A percentile compares a stretch with the other conserved stretches of the same genome.
These are phyloP conservation scores for Moniliophthora roreri DNA, from an alignment of 1,284 basidiomycete genomes.

Conservation along the genomic window DNA sequence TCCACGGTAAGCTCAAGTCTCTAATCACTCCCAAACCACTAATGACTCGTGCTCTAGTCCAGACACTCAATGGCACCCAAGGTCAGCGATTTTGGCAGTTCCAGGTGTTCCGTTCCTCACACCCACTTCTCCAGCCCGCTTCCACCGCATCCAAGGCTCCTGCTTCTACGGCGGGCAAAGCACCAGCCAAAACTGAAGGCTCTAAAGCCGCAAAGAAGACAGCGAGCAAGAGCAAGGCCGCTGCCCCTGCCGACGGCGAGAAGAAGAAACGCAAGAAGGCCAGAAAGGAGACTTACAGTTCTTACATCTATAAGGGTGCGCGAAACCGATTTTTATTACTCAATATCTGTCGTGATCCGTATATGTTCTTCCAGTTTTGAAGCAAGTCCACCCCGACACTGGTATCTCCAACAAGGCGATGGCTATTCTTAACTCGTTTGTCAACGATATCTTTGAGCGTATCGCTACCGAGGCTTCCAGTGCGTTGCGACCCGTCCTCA, in stretches of 20 bases:
- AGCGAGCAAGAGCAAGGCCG: conserved; percentile 49
- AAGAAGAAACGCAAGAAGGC: conserved; percentile 90
- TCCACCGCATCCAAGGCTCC: conserved; percentile 80
- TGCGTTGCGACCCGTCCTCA: conserved; percentile 33
- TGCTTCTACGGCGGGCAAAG: conserved; percentile 74
- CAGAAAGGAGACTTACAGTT: conserved; percentile 86
- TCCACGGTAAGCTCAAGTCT: no score
- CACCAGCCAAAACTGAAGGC: conserved; percentile 68
- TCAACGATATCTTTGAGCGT: conserved; percentile 83
- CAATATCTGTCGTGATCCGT: conserved; percentile 7
- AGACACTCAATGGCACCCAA: conserved; percentile 15
- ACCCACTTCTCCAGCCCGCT: conserved; percentile 38
- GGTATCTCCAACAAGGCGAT: conserved; percentile 89
- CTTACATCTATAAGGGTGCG: conserved; percentile 88
- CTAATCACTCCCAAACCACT: no score
- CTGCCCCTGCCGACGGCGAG: conserved; percentile 57
- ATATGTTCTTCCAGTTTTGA: conserved; percentile 52
- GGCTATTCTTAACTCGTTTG: conserved; percentile 82
- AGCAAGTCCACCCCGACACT: conserved; percentile 86
- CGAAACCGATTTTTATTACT: conserved; percentile 15
- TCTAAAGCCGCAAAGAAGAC: conserved; percentile 73
- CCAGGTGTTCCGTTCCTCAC: neutral
- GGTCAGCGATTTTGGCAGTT: conserved; percentile 3
- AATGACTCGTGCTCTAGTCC: no score
- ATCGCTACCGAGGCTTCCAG: conserved; percentile 82